Evolutionary conservation across 306 rosid genomes (phyloP).

Genomic region (Clitoria ternatea): DNA sequence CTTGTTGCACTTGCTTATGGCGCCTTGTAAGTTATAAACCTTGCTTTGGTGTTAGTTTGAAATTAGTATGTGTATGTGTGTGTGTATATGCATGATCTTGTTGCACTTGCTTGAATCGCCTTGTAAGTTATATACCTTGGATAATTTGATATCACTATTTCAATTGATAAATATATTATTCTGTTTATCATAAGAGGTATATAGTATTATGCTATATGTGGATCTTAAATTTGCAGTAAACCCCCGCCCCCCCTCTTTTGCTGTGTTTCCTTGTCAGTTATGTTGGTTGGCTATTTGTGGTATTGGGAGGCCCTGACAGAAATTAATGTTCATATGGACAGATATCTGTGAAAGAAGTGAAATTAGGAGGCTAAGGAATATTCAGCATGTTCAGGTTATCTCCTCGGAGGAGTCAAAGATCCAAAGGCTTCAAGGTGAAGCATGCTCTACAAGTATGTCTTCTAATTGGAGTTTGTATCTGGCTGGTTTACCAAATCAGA

Average conservation of each 20-base stretch:
- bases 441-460: slow-evolving; percentile 75
- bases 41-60: background rate
- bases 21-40: background rate
- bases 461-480: slow-evolving; percentile 65
- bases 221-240: slow-evolving; percentile 17
- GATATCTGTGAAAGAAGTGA: slow-evolving; percentile 30
- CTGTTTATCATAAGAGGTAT: background rate
- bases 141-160: background rate
- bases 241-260: background rate
- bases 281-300: background rate
- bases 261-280: background rate
- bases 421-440: slow-evolving; percentile 88
- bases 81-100: background rate
- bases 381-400: slow-evolving; percentile 69
- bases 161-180: background rate
- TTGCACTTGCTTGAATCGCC: background rate
- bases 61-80: slow-evolving; percentile 4
- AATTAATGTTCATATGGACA: slow-evolving; percentile 24
- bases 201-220: background rate
- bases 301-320: slow-evolving; percentile 6
- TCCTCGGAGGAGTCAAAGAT: slow-evolving; percentile 71
- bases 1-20: background rate
- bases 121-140: background rate
- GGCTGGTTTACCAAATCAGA: slow-evolving; percentile 87
- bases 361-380: slow-evolving; percentile 26